phyloP scores from a whole-genome alignment of 2,329 filamentous ascomycete species.

The Claviceps arundinis region DNA sequence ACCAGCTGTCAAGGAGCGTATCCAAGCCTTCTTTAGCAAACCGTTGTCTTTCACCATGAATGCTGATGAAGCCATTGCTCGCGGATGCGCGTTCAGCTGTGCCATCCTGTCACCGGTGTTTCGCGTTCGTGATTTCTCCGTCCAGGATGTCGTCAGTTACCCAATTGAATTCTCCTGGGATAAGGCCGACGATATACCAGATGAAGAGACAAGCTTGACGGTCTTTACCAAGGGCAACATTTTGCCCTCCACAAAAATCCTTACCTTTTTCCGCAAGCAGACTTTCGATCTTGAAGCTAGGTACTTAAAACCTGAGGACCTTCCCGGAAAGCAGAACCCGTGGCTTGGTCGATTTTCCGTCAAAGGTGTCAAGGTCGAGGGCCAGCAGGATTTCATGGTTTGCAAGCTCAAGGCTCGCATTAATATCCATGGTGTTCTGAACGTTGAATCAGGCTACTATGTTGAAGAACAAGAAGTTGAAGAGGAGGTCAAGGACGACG shows the following conservation, averaged over 20 bases:
- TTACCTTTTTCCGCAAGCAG: conserved; percentile 98
- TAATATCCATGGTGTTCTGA: conserved; percentile 91
- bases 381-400: conserved; percentile 97
- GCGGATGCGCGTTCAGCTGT: conserved; percentile 93
- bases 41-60: conserved; percentile 89
- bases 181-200: conserved; percentile 94
- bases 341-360: conserved; percentile 98
- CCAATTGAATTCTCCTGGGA: conserved; percentile 99
- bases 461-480: conserved; percentile 97
- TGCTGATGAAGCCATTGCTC: conserved; percentile 92
- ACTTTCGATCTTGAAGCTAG: conserved; percentile 91
- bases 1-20: conserved; percentile 78
- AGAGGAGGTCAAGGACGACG: conserved; percentile 72
- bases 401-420: conserved; percentile 98
- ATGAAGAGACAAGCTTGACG: conserved; percentile 92
- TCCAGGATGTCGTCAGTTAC: conserved; percentile 96
- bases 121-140: conserved; percentile 94
- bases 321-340: conserved; percentile 81
- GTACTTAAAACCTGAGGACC: conserved; percentile 73
- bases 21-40: conserved; percentile 88
- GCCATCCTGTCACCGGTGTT: conserved; percentile 95
- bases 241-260: conserved; percentile 95
- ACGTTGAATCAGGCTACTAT: conserved; percentile 93
- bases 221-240: conserved; percentile 97
- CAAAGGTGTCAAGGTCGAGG: conserved; percentile 89